A percentile compares a stretch with the other conserved stretches of the same genome.
Conservation (phyloP, 2,329 filamentous ascomycete species). For the Exophiala lecanii-corni region DNA sequence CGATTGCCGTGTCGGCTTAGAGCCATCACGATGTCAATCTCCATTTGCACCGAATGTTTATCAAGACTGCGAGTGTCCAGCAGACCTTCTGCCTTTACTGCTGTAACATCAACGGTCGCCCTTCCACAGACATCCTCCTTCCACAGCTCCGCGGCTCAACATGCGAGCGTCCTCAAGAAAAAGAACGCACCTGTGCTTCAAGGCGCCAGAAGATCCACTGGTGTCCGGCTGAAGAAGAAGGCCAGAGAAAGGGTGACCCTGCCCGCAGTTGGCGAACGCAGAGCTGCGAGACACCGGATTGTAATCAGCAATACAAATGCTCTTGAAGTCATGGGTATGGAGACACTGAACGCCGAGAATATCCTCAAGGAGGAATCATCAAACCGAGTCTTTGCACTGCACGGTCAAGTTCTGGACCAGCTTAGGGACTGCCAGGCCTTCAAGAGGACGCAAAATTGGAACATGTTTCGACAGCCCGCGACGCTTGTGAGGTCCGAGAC, state of each 20-base stretch:
- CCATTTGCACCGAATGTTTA: conserved; percentile 22
- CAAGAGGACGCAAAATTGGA: conserved; percentile 85
- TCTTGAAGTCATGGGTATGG: conserved; percentile 66
- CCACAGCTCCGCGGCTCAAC: conserved; percentile 41
- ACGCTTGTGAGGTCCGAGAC: conserved; percentile 74
- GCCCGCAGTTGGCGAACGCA: conserved; percentile 73
- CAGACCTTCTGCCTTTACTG: background rate
- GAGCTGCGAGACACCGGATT: conserved; percentile 80
- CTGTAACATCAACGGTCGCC: conserved; percentile 3
- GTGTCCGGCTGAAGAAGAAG: conserved; percentile 44
- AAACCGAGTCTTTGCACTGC: conserved; percentile 63
- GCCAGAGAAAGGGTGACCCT: conserved; percentile 45
- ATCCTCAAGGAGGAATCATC: conserved; percentile 52
- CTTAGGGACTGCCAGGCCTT: conserved; percentile 83
- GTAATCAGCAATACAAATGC: conserved; percentile 94
- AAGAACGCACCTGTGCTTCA: conserved; percentile 26
- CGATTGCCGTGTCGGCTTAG: too few species aligned
- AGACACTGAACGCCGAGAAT: conserved; percentile 54
- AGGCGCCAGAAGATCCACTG: conserved; percentile 37
- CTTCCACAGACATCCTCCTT: conserved; percentile 30
- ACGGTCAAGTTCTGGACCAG: conserved; percentile 67
- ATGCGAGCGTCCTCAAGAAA: conserved; percentile 46
- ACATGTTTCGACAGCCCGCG: conserved; percentile 75
- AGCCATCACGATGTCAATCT: conserved; percentile 23
- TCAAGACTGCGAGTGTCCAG: conserved; percentile 17